A percentile compares a stretch with the other conserved stretches of the same genome.
These are phyloP conservation scores for Hirsutella minnesotensis DNA, from an alignment of 2,329 filamentous ascomycete genomes.

Conservation along the genomic window DNA sequence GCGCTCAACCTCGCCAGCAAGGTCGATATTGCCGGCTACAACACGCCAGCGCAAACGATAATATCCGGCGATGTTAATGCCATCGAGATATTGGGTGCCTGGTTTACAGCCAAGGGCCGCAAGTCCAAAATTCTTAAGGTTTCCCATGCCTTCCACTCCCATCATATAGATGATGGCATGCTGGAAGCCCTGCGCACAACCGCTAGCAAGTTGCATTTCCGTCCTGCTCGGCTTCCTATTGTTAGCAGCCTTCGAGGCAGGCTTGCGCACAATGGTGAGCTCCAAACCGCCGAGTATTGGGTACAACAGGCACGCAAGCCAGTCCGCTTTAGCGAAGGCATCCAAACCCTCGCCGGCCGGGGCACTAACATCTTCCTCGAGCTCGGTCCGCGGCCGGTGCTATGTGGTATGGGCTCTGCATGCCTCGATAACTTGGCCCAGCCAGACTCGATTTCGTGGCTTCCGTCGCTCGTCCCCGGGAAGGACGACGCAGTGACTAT, in stretches of 20 bases:
- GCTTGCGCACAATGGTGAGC: constrained; percentile 33
- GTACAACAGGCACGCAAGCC: constrained; percentile 47
- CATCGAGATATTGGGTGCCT: constrained; percentile 29
- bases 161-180: constrained; percentile 38
- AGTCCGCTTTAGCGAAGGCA: constrained; percentile 43
- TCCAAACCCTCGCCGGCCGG: constrained; percentile 11
- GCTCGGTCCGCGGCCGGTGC: constrained; percentile 14
- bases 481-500: constrained; percentile 8
- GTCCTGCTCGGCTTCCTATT: constrained; percentile 35
- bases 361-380: constrained; percentile 17
- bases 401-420: constrained; percentile 16
- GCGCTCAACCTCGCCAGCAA: constrained; percentile 13
- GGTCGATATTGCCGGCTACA: constrained; percentile 55
- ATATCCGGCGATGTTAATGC: constrained; percentile 33
- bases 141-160: constrained; percentile 38
- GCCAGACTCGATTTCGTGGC: constrained; percentile 8
- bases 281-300: constrained; percentile 46
- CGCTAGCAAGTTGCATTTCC: constrained; percentile 24
- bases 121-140: constrained; percentile 33
- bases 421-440: no score
- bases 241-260: constrained; percentile 53
- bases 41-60: constrained; percentile 63
- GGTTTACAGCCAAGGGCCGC: constrained; percentile 21
- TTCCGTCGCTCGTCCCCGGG: constrained; percentile 13
- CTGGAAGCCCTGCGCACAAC: constrained; percentile 43